Evolutionary conservation across 305 asterid genomes (phyloP), one percentile per base, ranked within the genome.

Genomic region (Fraxinus velutina): DNA sequence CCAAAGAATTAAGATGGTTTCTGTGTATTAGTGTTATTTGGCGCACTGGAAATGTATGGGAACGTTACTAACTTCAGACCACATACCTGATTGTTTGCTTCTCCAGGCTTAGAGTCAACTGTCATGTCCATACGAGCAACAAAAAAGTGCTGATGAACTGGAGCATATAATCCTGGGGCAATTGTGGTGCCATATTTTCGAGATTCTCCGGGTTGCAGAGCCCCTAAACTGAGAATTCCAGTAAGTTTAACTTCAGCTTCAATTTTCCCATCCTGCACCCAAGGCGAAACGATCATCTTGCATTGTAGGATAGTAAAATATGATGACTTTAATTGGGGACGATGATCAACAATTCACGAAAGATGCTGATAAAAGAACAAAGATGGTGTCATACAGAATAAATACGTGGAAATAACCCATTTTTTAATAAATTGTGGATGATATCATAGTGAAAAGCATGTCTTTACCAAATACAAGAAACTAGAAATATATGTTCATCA

Each of bases 41-140:
- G 17, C 10, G 17, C 36, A 86, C 27, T 0, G 50, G 57, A 70
- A 27, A 47, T 30, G 13, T 75, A 72, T 70, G 57, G 50, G 36
- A 73, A 77, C 21, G 13, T 60, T 9, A 79, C 36, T 30, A 74
- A 78, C 22, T 64, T 2, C 60, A 6, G 34, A 71, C 27, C 34
- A 79, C 62, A 37, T 86, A 94, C 99, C 97, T 96, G 99, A 87
- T 94, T 96, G 87, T 91, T 92, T 75, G 89, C 89, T 88, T 96
- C 99, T 73, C 97, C 99, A 80, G 99, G 97, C 82, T 90, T 96
- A 81, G 93, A 94, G 86, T 96, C 99, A 34, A 96, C 97, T 21
- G 97, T 85, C 99, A 96, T 96, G 85, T 96, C 97, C 98, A 96
- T 89, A 44, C 99, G 99, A 77, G 98, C 97, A 82, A 96, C 98